Percentiles rank a stretch among this genome's conserved stretches.
These are phyloP conservation scores for Meripilus lineatus DNA, from an alignment of 1,284 basidiomycete genomes.

Conservation along the genomic window DNA sequence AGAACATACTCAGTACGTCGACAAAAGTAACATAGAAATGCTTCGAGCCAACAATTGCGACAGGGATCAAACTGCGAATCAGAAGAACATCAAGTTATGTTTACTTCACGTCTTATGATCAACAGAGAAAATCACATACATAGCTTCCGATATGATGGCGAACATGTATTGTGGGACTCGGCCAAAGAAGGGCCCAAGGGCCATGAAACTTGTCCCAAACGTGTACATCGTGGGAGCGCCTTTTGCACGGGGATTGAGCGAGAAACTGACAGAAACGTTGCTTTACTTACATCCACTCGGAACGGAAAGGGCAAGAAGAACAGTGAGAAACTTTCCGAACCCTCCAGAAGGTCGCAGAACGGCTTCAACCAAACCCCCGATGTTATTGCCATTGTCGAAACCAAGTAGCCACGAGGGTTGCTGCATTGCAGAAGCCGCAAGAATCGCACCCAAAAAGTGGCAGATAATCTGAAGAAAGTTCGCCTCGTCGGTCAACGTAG, in stretches of 20 bases:
- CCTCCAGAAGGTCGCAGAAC: slow-evolving; percentile 41
- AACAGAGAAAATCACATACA: slow-evolving; percentile 34
- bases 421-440: slow-evolving; percentile 52
- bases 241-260: background rate
- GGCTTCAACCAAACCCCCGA: slow-evolving; percentile 45
- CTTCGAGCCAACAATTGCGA: slow-evolving; percentile 56
- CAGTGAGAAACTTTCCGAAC: slow-evolving; percentile 57
- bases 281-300: slow-evolving; percentile 40
- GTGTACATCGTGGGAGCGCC: slow-evolving; percentile 73
- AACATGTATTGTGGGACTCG: slow-evolving; percentile 71
- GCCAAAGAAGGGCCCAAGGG: slow-evolving; percentile 50
- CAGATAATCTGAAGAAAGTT: slow-evolving; percentile 45
- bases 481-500: no score
- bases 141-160: slow-evolving; percentile 65
- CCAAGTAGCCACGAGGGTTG: slow-evolving; percentile 56
- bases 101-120: background rate
- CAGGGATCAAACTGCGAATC: slow-evolving; percentile 44
- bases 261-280: background rate
- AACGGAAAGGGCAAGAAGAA: slow-evolving; percentile 50
- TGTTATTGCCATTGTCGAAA: slow-evolving; percentile 50
- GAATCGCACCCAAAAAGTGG: slow-evolving; percentile 63
- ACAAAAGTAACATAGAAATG: slow-evolving; percentile 55
- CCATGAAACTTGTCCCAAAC: slow-evolving; percentile 70
- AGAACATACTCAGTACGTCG: slow-evolving; percentile 44
- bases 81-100: slow-evolving; percentile 13